Base-by-base conservation (phyloP, 2,329 filamentous ascomycete genomes). In the Penicillium digitatum region DNA sequence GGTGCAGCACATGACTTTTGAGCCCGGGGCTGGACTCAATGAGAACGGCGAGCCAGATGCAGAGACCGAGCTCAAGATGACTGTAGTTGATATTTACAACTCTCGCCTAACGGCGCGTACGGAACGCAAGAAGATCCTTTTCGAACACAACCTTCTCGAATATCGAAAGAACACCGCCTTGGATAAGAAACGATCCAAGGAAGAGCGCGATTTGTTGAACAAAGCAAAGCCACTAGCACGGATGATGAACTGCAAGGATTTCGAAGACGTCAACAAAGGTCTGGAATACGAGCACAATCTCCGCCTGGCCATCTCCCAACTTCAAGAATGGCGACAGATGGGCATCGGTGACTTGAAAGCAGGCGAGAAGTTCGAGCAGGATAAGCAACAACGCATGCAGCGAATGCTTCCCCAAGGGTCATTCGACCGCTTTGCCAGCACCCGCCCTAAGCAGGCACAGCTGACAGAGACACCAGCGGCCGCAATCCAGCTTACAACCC, bases 1-100 rank as follows among this genome's bases (percentile, higher is more conserved):
- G 0, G 94, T 99, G 2, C 94, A 99, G 72, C 87, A 95, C 60
- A 97, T 99, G 92, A 89, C 95, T 61, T 99, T 99, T 67, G 93
- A 97, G 54, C 93, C 94, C 0, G 94, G 94, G 26, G 93, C 96
- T 74, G 94, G 94, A 54, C 81, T 95, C 62, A 95, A 96, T 67
- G 86, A 88, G 1, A 96, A 91, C 0, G 88, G 89, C 58, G 87
- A 95, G 68, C 79, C 95, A 55, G 94, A 99, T 66, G 91, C 94
- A 0, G 94, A 99, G 73, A 95, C 96, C 82, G 92, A 96, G 61
- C 82, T 99, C 43, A 99, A 99, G 79, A 85, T 97, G 76, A 96
- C 91, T 0, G 91, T 99, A 20, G 96, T 99, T 86, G 91, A 96
- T 62, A 95, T 99, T 48, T 99, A 99, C 79, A 99, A 99, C 69